Evolutionary conservation across 805 yeast genomes (phyloP), one percentile per base, ranked within the genome.

Genomic region (Isabelozyma gotoi): DNA sequence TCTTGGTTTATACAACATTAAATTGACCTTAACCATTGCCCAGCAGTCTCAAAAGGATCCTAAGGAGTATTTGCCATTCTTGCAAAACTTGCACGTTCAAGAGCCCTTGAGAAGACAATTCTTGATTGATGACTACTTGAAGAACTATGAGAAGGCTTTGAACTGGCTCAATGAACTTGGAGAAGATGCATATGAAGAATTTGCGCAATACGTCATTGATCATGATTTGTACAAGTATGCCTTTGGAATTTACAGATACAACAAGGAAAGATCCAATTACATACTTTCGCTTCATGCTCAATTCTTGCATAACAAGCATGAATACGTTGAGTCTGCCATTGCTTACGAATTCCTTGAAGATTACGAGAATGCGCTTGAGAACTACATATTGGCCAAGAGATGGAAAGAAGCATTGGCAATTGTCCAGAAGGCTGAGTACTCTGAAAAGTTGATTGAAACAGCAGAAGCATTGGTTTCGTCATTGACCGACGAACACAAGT

Each of bases 41-140:
- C 98, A 95, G 61, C 94, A 90, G 57, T 90, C 97, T 0, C 98
- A 92, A 64, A 91, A 85, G 74, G 99, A 94, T 67, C 99, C 99
- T 18, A 89, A 91, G 57, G 99, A 94, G 64, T 94, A 94, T 54
- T 69, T 94, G 41, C 97, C 99, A 40, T 94, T 94, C 63, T 74
- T 94, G 51, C 96, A 89, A 57, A 76, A 82, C 38, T 71, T 94
- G 42, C 85, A 88, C 51, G 79, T 78, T 33, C 87, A 85, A 62
- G 68, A 78, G 0, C 83, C 79, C 5, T 63, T 81, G 43, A 79
- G 96, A 47, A 80, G 83, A 51, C 76, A 78, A 57, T 91, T 88
- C 57, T 63, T 81, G 57, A 86, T 94, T 52, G 98, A 94, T 60
- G 85, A 87, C 39, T 74, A 82, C 58, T 76, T 94, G 60, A 81